Percentiles rank a stretch among this genome's conserved stretches.
These are phyloP conservation scores for Ceratocystis alfenasii DNA, from an alignment of 2,329 filamentous ascomycete genomes.

Conservation along the genomic window DNA sequence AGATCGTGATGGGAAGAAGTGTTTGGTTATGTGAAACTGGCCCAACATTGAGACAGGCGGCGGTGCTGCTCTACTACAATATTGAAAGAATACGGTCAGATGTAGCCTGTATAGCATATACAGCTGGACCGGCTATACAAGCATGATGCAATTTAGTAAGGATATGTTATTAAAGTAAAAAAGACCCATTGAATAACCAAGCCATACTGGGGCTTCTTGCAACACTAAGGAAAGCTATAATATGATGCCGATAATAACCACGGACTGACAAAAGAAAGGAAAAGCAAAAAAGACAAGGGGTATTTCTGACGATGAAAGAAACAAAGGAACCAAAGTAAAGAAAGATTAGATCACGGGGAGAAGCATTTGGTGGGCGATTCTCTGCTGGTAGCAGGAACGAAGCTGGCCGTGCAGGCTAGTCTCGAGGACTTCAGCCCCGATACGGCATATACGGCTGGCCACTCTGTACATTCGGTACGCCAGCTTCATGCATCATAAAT, in stretches of 20 bases:
- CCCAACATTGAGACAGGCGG: background rate
- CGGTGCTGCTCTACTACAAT: background rate
- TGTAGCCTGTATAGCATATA: background rate
- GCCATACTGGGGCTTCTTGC: background rate
- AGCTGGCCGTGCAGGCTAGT: constrained; percentile 24
- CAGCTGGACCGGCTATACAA: background rate
- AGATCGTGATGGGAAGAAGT: constrained; percentile 34
- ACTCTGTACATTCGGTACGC: constrained; percentile 33
- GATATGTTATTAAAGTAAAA: background rate
- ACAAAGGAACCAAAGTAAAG: constrained; percentile 12
- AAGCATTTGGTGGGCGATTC: background rate
- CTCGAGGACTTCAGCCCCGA: constrained; percentile 23
- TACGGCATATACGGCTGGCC: constrained; percentile 36
- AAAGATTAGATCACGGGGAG: constrained; percentile 15
- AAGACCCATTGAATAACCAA: background rate
- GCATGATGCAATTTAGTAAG: background rate
- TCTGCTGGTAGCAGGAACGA: background rate
- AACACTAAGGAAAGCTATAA: background rate
- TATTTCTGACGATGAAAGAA: constrained; percentile 1
- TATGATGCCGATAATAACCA: background rate
- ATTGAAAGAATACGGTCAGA: no score
- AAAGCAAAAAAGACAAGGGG: background rate
- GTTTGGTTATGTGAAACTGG: constrained; percentile 39
- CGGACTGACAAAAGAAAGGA: constrained; percentile 6
- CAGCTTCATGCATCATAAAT: constrained; percentile 41